phyloP scores from a whole-genome alignment of 2,329 filamentous ascomycete genomes.

The Cladosporium colombiae region DNA sequence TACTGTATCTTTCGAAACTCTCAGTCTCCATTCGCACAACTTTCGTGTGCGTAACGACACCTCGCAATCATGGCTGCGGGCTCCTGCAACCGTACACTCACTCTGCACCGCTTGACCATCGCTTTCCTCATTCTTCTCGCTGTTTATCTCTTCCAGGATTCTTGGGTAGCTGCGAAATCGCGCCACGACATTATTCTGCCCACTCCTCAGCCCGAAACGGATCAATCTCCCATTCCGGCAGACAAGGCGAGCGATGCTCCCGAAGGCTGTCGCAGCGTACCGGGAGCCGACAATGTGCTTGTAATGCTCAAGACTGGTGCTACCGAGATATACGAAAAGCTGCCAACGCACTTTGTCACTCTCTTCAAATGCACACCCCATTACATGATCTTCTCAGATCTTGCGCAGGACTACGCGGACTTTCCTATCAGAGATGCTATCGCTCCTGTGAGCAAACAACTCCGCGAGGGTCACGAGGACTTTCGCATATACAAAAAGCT shows the following conservation, averaged over 20 bases:
- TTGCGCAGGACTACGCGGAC: constrained; percentile 49
- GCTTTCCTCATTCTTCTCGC: constrained; percentile 30
- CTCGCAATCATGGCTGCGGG: constrained; percentile 1
- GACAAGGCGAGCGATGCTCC: neutral
- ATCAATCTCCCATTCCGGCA: neutral
- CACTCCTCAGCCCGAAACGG: neutral
- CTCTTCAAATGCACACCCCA: constrained; percentile 53
- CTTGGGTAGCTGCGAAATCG: constrained; percentile 28
- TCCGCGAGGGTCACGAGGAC: constrained; percentile 35
- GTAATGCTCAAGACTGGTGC: constrained; percentile 62
- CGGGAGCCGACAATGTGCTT: constrained; percentile 52
- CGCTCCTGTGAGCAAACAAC: constrained; percentile 31
- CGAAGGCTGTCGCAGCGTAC: constrained; percentile 27
- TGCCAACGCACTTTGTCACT: constrained; percentile 58
- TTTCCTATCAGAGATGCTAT: constrained; percentile 40
- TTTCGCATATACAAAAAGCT: constrained; percentile 39
- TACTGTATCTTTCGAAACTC: neutral
- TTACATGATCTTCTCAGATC: constrained; percentile 54
- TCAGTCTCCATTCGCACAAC: neutral
- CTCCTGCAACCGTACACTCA: constrained; percentile 25
- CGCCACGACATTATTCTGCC: neutral
- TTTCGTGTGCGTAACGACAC: neutral
- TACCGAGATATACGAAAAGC: constrained; percentile 57
- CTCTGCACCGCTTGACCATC: constrained; percentile 27
- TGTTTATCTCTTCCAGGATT: constrained; percentile 31